These are phyloP conservation scores for Chrysanthemum makinoi DNA, from an alignment of 129 eudicot species.

Conservation along the genomic window DNA sequence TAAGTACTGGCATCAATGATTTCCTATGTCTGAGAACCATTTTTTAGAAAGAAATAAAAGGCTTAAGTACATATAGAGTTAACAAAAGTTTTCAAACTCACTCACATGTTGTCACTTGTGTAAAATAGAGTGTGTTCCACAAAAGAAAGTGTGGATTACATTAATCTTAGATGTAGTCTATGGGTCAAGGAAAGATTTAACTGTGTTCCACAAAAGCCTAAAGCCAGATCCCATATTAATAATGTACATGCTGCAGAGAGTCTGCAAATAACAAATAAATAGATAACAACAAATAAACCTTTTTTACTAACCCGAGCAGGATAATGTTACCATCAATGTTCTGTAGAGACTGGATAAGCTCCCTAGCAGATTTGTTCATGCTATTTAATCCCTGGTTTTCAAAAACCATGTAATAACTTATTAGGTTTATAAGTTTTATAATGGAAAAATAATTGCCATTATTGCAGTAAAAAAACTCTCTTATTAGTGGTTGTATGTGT, in stretches of 20 bases:
- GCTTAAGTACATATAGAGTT: too few relatives aligned
- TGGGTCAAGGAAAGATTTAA: conserved; percentile 95
- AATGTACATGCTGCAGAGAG: conserved; percentile 82
- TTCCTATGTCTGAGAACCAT: conserved; percentile 45
- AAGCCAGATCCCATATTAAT: conserved; percentile 98
- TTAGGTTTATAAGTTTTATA: too few relatives aligned
- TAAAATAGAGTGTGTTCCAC: background rate
- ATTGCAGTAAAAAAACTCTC: too few relatives aligned
- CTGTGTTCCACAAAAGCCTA: conserved; percentile 93
- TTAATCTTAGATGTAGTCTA: conserved; percentile 94
- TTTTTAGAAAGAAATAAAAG: background rate
- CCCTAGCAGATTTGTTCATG: too few relatives aligned
- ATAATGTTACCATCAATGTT: too few relatives aligned
- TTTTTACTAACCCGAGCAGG: conserved; percentile 37
- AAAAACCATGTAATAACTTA: too few relatives aligned
- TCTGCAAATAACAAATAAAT: conserved; percentile 38
- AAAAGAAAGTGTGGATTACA: conserved; percentile 42
- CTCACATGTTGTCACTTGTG: too few relatives aligned
- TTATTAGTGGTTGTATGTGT: too few relatives aligned
- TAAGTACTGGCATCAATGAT: conserved; percentile 82
- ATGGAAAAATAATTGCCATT: too few relatives aligned
- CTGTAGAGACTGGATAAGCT: too few relatives aligned
- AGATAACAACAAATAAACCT: background rate
- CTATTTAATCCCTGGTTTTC: too few relatives aligned
- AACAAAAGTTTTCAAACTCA: too few relatives aligned